Evolutionary conservation across 805 yeast genomes (phyloP), one percentile per base, ranked within the genome.

Genomic region (Saccharomyces eubayanus): DNA sequence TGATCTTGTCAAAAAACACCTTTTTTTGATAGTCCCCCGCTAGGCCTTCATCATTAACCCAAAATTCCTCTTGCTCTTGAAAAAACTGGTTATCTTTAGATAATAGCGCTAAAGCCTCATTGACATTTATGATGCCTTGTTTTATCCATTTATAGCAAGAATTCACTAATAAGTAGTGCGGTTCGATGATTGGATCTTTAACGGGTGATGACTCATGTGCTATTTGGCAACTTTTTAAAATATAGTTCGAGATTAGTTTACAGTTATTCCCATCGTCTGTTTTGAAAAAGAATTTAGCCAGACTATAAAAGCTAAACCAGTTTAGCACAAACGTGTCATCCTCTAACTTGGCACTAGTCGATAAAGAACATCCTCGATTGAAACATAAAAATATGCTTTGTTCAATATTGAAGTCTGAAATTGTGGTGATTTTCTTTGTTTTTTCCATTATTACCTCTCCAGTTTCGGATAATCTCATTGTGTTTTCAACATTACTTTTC

Each of bases 161-260:
- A 0, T 88, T 76, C 46, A 87, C 76, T 3, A 85, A 66, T 47
- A 75, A 74, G 62, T 89, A 90, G 63, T 86, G 90, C 0, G 97
- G 92, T 61, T 91, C 97, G 47, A 91, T 70, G 2, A 84, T 72
- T 0, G 78, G 77, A 43, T 86, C 94, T 49, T 74, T 73, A 3
- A 68, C 59, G 2, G 77, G 66, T 2, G 72, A 62, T 6, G 47
- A 40, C 6, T 62, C 66, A 8, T 62, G 57, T 0, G 84, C 80
- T 3, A 75, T 52, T 0, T 54, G 47, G 54, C 84, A 78, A 0
- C 89, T 70, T n/a, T 67, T 64, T 11, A 74, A 40, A 20, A 84
- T 63, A 5, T 76, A 62, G 0, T 72, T 71, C 28, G 49, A 53
- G 2, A 61, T 59, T 20, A 47, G 36, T 24, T 43, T 43, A n/a